Conservation (phyloP, 2,329 filamentous ascomycete genomes). For the Xylariaceae sp. region DNA sequence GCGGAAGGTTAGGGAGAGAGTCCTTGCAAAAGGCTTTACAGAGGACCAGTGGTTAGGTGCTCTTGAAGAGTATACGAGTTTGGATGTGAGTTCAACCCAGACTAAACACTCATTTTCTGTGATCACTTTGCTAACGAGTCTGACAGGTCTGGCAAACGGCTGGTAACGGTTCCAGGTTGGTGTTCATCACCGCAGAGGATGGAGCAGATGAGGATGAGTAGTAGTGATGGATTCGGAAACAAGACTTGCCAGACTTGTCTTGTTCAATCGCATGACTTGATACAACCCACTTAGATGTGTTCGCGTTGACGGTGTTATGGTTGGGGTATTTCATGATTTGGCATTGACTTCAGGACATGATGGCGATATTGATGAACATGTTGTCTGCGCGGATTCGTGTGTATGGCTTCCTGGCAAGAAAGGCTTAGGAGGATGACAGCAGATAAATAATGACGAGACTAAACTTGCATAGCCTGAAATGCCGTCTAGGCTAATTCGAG, state of each 20-base stretch:
- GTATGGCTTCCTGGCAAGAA: not conserved
- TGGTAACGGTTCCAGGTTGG: slow-evolving; percentile 63
- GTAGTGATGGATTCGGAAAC: not conserved
- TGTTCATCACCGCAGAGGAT: slow-evolving; percentile 56
- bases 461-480: no score
- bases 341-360: no score
- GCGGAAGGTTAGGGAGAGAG: slow-evolving; percentile 82
- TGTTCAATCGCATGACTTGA: no score
- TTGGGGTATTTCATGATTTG: not conserved
- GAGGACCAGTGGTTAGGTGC: slow-evolving; percentile 85
- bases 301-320: not conserved
- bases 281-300: no score
- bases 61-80: slow-evolving; percentile 80
- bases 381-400: not conserved
- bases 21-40: slow-evolving; percentile 95
- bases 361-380: no score
- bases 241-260: not conserved
- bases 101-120: not conserved
- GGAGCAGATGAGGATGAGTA: slow-evolving; percentile 19
- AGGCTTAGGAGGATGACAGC: not conserved
- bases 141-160: slow-evolving; percentile 73
- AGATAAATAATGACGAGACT: not conserved
- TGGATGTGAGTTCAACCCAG: slow-evolving; percentile 71
- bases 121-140: slow-evolving; percentile 21
- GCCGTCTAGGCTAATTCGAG: no score